A percentile compares a stretch with the other conserved stretches of the same genome.
Conservation (phyloP, 164 flowering plant species). For the Nelumbo lutea region DNA sequence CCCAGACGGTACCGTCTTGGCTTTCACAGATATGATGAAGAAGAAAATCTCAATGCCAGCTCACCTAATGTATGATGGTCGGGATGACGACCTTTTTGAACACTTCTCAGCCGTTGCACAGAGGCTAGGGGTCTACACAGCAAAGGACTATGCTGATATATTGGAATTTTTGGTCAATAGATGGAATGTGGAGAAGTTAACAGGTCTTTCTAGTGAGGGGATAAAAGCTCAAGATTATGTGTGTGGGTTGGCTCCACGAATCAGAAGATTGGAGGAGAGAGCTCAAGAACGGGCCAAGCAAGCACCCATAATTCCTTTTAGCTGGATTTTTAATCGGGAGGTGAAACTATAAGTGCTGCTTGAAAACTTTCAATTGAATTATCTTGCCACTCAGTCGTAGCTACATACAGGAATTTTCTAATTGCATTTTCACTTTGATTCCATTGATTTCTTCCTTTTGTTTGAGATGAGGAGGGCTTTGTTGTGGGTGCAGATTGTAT, state of each 20-base stretch:
- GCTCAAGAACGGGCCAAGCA: slow-evolving; percentile 39
- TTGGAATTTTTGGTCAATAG: slow-evolving; percentile 62
- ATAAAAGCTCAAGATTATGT: slow-evolving; percentile 61
- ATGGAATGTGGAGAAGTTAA: slow-evolving; percentile 55
- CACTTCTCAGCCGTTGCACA: slow-evolving; percentile 67
- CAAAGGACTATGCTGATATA: slow-evolving; percentile 61
- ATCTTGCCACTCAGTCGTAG: too few relatives aligned
- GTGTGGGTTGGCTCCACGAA: slow-evolving; percentile 50
- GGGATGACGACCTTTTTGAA: slow-evolving; percentile 46
- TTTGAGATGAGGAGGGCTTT: too few relatives aligned
- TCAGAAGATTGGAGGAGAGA: slow-evolving; percentile 47
- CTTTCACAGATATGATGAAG: slow-evolving; percentile 61
- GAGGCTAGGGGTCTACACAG: slow-evolving; percentile 58
- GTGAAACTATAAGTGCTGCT: slow-evolving; percentile 32
- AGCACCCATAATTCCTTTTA: slow-evolving; percentile 38
- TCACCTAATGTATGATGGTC: slow-evolving; percentile 54
- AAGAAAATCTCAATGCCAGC: slow-evolving; percentile 64
- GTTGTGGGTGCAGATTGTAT: too few relatives aligned
- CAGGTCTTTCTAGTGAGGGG: slow-evolving; percentile 56
- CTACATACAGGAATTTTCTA: too few relatives aligned
- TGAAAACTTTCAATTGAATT: too few relatives aligned
- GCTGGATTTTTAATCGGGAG: slow-evolving; percentile 61
- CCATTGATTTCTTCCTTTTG: too few relatives aligned
- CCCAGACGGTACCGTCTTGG: slow-evolving; percentile 52
- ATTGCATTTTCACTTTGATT: too few relatives aligned